Base-by-base conservation (phyloP, 768 basidiomycete species). In the Mycena indigotica region DNA sequence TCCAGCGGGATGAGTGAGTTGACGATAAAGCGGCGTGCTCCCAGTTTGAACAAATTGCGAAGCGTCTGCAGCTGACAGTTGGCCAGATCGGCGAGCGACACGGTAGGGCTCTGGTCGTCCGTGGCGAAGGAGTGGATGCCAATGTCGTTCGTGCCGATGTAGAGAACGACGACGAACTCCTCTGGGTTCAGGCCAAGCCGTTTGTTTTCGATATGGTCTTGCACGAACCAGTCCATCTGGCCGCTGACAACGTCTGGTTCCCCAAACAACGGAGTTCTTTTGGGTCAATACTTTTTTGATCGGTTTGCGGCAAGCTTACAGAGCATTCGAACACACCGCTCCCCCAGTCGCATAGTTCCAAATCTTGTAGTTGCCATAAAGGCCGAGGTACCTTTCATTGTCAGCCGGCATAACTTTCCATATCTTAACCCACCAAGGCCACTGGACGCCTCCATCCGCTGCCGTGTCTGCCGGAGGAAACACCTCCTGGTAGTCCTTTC, bases 291-390 rank as follows among this genome's bases (percentile, higher is more conserved):
- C 21, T 24, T 30, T 10, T 21, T 35, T 35, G 32, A n/a, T n/a
- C n/a, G n/a, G n/a, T n/a, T n/a, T n/a, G 32, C 10, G 32, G 32
- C 10, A 35, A 38, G 17, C 53, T n/a, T 10, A 63, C 56, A 62
- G 28, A 45, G 26, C 55, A 26, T 66, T 64, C 15, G 59, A 61
- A 51, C 66, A 67, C n/a, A 67, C 66, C 8, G 66, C 65, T 4
- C 66, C 66, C 4, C 66, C 66, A 17, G 52, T 45, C 15, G 66
- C 66, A 52, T 67, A 67, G 52, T 67, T 67, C 62, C 63, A 66
- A 50, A 67, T 61, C 4, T 60, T 67, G 45, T 56, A 60, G 54
- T 67, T 64, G 38, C 62, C 65, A 28, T 67, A 67, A 5, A 64
- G 32, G 3, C 64, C 66, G 17, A 66, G 61, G 35, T 64, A 64